Evolutionary conservation across 192 early-diverging fungal genomes (phyloP).

Genomic region (Mortierella claussenii): DNA sequence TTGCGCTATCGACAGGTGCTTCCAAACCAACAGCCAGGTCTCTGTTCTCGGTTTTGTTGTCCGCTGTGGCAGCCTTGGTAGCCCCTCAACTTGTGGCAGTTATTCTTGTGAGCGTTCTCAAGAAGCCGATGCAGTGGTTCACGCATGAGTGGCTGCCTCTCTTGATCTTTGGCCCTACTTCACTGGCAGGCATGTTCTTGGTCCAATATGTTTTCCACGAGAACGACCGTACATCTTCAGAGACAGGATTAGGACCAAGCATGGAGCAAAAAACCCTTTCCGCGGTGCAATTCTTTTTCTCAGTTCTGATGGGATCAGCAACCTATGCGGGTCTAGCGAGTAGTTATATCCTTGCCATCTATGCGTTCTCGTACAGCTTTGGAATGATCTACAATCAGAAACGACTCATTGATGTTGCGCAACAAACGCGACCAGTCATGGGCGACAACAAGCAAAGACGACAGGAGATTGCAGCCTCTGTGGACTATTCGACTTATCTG

Average conservation of each 20-base stretch:
- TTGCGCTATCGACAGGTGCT: conserved; percentile 18
- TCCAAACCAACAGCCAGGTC: conserved; percentile 17
- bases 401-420: background rate
- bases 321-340: conserved; percentile 55
- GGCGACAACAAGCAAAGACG: background rate
- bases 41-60: conserved; percentile 23
- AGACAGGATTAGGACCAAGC: conserved; percentile 9
- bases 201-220: conserved; percentile 51
- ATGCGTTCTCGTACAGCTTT: conserved; percentile 21
- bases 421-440: background rate
- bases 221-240: background rate
- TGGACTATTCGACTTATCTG: conserved; percentile 44
- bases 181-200: conserved; percentile 52
- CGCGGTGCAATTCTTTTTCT: conserved; percentile 19
- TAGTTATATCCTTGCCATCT: conserved; percentile 54
- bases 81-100: conserved; percentile 26
- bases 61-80: conserved; percentile 22
- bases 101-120: background rate
- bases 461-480: background rate
- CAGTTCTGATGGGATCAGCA: conserved; percentile 9
- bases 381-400: conserved; percentile 43
- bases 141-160: conserved; percentile 63
- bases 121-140: conserved; percentile 68
- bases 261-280: too few species aligned
- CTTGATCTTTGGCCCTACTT: conserved; percentile 59